Evolutionary conservation across 768 basidiomycete species (phyloP), one percentile per base, ranked within the genome.

Genomic region (Sarcodon aspratus): DNA sequence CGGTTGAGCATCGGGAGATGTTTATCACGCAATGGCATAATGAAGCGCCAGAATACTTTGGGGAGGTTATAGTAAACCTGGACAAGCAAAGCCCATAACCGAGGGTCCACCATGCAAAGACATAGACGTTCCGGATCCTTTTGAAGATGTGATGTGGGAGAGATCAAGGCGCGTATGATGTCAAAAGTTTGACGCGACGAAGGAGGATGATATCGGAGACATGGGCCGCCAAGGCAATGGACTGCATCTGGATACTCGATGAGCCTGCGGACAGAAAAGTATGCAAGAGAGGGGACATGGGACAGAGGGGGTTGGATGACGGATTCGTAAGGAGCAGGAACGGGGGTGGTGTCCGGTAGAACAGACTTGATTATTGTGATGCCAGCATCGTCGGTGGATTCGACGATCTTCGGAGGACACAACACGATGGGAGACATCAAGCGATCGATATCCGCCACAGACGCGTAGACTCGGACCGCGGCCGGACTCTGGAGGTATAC

Each of bases 1-100:
- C 53, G 53, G 53, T 85, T 83, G 10, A 87, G 71, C 11, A 76
- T 63, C 2, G 74, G 74, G 0, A 82, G 62, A 52, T 78, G 69
- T 6, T 57, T 57, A 55, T 85, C 78, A 0, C 71, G 64, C 31
- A 86, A 73, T 3, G 79, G 73, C 12, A 83, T 59, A 15, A 61
- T 52, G 59, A 74, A 76, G 1, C 59, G 56, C 2, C 55, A 56
- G 48, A 78, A 66, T 18, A 33, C 48, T 0, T 60, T 33, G 0
- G 86, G 83, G 7, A 86, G 69, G 33, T 61, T 50, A 55, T 73
- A 57, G 57, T 79, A 79, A 32, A 85, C 56, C 56, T 85, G 86
- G 5, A 74, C 66, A 38, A 89, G 50, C 15, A 73, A 65, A 0
- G 72, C 76, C 82, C 85, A 87, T 11, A 82, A 63, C 9, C 71